Base-by-base conservation (phyloP, 2,329 filamentous ascomycete genomes). In the Aspergillus sp. region DNA sequence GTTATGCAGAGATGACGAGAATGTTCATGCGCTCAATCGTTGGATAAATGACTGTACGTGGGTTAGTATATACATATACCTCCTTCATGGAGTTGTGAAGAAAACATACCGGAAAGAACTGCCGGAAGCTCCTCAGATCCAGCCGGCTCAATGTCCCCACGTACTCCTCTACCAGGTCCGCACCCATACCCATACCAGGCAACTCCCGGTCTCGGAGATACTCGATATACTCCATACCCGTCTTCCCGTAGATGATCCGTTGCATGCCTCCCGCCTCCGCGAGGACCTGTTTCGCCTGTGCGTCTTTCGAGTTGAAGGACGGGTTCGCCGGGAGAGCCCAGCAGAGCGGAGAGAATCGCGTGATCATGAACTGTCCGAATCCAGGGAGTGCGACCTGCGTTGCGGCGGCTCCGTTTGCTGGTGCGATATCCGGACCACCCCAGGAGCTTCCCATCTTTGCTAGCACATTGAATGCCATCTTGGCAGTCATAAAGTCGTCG, bases 321-420 rank as follows among this genome's bases (percentile, higher is more conserved):
- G 89, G 82, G 45, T 93, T 89, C 40, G 86, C 86, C 37, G 96
- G 86, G 6, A 98, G 87, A 41, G 90, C 89, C 95, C 95, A 99
- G 73, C 90, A 93, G 7, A 96, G 83, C 0, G 90, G 85, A 58
- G 96, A 93, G 78, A 99, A 96, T 21, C 90, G 86, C 44, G 90
- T 86, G 58, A 98, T 90, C 75, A 96, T 89, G 76, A 96, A 98
- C 56, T 85, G 84, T 66, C 96, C 92, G 71, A 99, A 99, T 6
- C 95, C 93, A 2, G 93, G 90, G 27, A 99, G 74, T 3, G 75
- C 74, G 3, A 80, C 77, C 47, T 80, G 76, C 21, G 71, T 65
- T 15, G 66, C 55, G 43, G 68, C 55, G 27, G 66, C 60, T 27
- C 69, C 69, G 52, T 74, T 72, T 17, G 65, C 66, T 12, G 70